A percentile compares a stretch with the other conserved stretches of the same genome.
Conservation (phyloP, 129 eudicot genomes). For the Flaveria sonorensis region DNA sequence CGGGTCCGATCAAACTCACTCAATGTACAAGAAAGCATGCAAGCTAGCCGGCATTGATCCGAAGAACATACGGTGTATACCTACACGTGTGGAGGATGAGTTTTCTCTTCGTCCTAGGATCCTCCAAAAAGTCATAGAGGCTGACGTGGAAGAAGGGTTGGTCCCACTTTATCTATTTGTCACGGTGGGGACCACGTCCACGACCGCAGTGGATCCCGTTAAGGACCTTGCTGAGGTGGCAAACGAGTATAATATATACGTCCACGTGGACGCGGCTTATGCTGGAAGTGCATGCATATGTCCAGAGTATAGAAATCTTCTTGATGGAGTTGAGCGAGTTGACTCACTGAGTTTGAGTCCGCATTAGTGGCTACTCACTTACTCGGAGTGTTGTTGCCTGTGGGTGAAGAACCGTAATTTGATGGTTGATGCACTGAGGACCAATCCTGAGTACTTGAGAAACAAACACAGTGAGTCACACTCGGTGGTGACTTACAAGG, state of each 20-base stretch:
- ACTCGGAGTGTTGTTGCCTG: constrained; percentile 58
- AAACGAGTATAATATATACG: constrained; percentile 32
- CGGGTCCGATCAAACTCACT: constrained; percentile 56
- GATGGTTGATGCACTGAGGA: constrained; percentile 38
- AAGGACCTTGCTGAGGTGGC: constrained; percentile 41
- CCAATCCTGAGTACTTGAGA: constrained; percentile 54
- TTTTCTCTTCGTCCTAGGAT: constrained; percentile 38
- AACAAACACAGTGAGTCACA: constrained; percentile 41
- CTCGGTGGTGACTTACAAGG: constrained; percentile 54
- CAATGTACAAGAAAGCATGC: constrained; percentile 34
- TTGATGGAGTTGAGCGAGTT: constrained; percentile 48
- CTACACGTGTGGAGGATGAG: constrained; percentile 19
- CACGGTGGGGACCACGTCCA: constrained; percentile 53
- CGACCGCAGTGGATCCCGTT: constrained; percentile 50
- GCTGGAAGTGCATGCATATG: constrained; percentile 63
- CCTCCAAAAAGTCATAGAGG: constrained; percentile 32
- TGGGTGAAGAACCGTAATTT: constrained; percentile 47
- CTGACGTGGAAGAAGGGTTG: constrained; percentile 52
- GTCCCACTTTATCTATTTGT: constrained; percentile 53
- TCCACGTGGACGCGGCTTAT: constrained; percentile 59
- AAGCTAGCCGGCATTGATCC: too few species aligned
- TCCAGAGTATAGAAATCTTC: constrained; percentile 51
- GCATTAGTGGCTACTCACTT: constrained; percentile 58
- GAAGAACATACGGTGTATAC: constrained; percentile 35
- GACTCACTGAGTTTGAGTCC: constrained; percentile 56